Evolutionary conservation across 352 stramenopile genomes (phyloP).

Genomic region (Phytophthora syringae): DNA sequence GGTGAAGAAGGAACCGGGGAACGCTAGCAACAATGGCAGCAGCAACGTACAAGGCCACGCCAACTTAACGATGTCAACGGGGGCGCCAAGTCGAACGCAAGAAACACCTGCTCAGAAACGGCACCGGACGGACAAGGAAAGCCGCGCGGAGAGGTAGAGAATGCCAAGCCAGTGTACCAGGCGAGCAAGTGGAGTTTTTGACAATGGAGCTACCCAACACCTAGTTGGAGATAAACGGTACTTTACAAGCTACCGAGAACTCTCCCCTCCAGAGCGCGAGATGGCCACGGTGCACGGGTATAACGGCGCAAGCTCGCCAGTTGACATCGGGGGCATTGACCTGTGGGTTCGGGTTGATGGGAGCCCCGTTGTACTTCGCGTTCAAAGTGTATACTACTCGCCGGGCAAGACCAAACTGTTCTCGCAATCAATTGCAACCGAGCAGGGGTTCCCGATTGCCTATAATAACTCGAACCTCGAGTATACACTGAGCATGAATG

Average conservation of each 20-base stretch:
- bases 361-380: not conserved
- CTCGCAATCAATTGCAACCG: not conserved
- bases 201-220: slow-evolving; percentile 7
- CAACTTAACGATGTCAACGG: not conserved
- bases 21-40: not conserved
- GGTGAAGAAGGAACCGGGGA: not conserved
- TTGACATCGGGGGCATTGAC: not conserved
- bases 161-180: slow-evolving; percentile 2
- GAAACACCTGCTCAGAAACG: not conserved
- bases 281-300: slow-evolving; percentile 1
- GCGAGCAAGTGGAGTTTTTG: slow-evolving; percentile 5
- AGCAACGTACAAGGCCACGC: not conserved
- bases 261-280: not conserved
- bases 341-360: slow-evolving; percentile 2
- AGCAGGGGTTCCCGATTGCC: slow-evolving; percentile 7
- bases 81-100: not conserved
- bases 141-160: not conserved
- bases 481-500: slow-evolving; percentile 8
- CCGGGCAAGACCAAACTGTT: slow-evolving; percentile 5
- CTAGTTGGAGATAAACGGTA: slow-evolving; percentile 13
- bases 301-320: not conserved
- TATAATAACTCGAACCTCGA: not conserved
- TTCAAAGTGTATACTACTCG: slow-evolving; percentile 10
- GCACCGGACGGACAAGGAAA: not conserved
- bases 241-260: slow-evolving; percentile 5